Base-by-base conservation (phyloP, 2,329 filamentous ascomycete species). In the Dothideomycetes sp. region DNA sequence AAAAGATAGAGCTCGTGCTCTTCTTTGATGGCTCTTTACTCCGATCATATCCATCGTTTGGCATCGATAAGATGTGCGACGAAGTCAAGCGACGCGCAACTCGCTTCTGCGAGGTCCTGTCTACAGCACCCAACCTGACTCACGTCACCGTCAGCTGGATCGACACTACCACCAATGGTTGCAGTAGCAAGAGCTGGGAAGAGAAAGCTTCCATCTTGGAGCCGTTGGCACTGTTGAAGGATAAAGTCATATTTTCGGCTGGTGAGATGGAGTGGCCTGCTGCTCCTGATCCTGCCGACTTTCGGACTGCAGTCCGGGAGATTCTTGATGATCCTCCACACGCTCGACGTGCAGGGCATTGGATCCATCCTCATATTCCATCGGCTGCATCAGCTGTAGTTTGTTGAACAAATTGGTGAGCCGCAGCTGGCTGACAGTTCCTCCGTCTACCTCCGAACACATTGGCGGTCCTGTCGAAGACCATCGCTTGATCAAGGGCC, bases 1-100 rank as follows among this genome's bases (percentile, higher is more conserved):
- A 49, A 19, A 54, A 51, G 11, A 47, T 58, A 5, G 55, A 59
- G 36, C 35, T 60, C 14, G 50, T 57, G 14, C 55, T 59, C 46
- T 57, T 56, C 40, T 54, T 51, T 34, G 55, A 57, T 37, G 47
- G 52, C 17, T 35, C 52, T 19, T 45, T 59, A 7, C 31, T 60
- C 14, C 49, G 51, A 19, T 48, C 46, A 30, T 59, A 58, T 40
- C 57, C 57, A 1, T 47, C 43, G 11, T 53, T 58, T 24, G 52
- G 53, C 3, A 33, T 56, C 9, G 45, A 50, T 3, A 40, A 36
- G 9, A 56, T 57, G 38, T 57, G 54, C 39, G 43, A 43, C 2
- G 55, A 58, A 36, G 56, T 60, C 17, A 38, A 40, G 11, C 43
- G 50, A 14, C 40, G 56, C 22, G 51, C 51, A 1, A 45, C 46